Conservation (phyloP, 1,284 basidiomycete species). For the Anthracocystis walkeri region DNA sequence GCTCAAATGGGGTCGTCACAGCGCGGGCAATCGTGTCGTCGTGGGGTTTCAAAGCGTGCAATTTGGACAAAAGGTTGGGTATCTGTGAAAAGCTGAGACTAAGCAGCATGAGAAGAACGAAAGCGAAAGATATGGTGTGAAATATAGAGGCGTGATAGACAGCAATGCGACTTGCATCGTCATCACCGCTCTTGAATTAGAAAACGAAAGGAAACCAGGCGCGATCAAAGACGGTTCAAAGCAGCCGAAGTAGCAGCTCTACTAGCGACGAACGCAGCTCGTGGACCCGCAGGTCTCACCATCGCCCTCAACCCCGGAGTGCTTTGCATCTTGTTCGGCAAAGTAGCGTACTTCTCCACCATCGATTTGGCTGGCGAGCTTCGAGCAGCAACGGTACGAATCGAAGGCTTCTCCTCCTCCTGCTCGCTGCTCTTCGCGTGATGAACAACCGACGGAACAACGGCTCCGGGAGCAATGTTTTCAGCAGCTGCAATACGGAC, state of each 20-base stretch:
- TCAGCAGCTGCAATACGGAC: conserved; percentile 31
- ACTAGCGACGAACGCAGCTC: conserved; percentile 15
- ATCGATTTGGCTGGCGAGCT: not conserved
- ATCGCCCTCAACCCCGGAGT: not conserved
- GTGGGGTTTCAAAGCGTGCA: not conserved
- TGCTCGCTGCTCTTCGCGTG: not conserved
- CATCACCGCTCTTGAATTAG: not conserved
- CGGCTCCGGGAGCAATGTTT: conserved; percentile 32
- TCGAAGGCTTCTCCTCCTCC: conserved; percentile 12
- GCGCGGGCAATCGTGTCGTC: no score
- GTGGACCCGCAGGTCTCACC: conserved; percentile 19
- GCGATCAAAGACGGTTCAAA: conserved; percentile 13
- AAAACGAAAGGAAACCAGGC: conserved; percentile 9
- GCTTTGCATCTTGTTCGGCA: conserved; percentile 7
- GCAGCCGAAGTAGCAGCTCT: conserved; percentile 15
- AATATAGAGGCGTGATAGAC: no score
- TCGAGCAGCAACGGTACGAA: conserved; percentile 20
- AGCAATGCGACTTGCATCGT: no score
- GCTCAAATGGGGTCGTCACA: no score
- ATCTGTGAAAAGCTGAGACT: not conserved
- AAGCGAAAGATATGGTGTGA: not conserved
- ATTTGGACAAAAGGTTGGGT: conserved; percentile 3
- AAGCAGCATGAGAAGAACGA: not conserved
- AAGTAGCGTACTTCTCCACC: not conserved
- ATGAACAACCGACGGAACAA: conserved; percentile 28